Conservation (phyloP, 1,139 yeast species). For the Candida buenavistaensis region DNA sequence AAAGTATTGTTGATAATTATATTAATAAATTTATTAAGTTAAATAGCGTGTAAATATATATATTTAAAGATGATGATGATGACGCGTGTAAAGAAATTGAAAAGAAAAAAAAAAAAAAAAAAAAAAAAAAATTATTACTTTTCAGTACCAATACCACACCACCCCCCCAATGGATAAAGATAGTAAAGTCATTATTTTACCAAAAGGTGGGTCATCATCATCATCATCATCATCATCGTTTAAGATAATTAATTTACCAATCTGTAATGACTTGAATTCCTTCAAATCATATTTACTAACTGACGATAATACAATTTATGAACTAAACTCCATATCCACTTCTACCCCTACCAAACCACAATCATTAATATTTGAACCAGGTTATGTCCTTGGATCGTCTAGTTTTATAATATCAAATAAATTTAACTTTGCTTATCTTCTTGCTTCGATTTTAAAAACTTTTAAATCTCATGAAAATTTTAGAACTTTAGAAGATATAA, state of each 20-base stretch:
- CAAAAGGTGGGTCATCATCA: no score
- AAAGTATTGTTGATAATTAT: slow-evolving; percentile 1
- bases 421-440: slow-evolving; percentile 42
- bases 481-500: slow-evolving; percentile 48
- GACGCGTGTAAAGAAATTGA: slow-evolving; percentile 7
- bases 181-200: slow-evolving; percentile 12
- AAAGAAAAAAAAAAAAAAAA: neutral
- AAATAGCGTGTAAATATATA: neutral
- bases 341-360: slow-evolving; percentile 33
- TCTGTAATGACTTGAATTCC: slow-evolving; percentile 16
- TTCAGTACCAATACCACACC: neutral
- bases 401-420: slow-evolving; percentile 42
- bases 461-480: slow-evolving; percentile 31
- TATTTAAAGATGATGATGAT: neutral
- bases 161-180: slow-evolving; percentile 11
- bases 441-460: slow-evolving; percentile 37
- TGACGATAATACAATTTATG: neutral
- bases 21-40: neutral
- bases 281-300: slow-evolving; percentile 23
- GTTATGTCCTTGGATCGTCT: slow-evolving; percentile 34
- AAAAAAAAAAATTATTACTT: neutral
- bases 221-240: slow-evolving; percentile 8
- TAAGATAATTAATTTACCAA: slow-evolving; percentile 27
- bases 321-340: slow-evolving; percentile 16
- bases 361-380: slow-evolving; percentile 39